A percentile compares a stretch with the other conserved stretches of the same genome.
Conservation (phyloP, 805 yeast species). For the Yamadazyma philogaea region DNA sequence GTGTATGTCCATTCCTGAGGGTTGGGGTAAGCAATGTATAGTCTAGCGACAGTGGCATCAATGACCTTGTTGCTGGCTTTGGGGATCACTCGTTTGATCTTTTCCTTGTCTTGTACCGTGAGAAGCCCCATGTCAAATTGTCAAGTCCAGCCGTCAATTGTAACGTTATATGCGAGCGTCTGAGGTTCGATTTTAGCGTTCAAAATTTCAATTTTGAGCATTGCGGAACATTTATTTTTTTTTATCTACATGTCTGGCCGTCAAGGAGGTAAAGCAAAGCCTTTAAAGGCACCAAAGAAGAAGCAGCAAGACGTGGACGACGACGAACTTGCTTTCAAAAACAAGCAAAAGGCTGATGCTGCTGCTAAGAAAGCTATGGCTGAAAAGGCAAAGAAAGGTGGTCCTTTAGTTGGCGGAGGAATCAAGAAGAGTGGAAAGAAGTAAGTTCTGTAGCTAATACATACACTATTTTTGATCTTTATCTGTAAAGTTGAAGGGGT, state of each 20-base stretch:
- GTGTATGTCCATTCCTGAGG: constrained; percentile 80
- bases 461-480: neutral
- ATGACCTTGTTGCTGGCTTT: constrained; percentile 82
- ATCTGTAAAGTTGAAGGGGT: neutral
- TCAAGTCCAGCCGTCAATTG: neutral
- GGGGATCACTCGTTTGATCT: constrained; percentile 84
- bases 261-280: constrained; percentile 97
- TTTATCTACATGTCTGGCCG: constrained; percentile 74
- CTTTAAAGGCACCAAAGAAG: constrained; percentile 84
- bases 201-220: neutral
- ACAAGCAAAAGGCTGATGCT: constrained; percentile 92
- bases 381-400: constrained; percentile 81
- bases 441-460: constrained; percentile 9
- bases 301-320: constrained; percentile 73
- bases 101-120: constrained; percentile 70
- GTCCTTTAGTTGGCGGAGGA: constrained; percentile 91
- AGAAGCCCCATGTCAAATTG: constrained; percentile 32
- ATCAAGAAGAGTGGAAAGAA: constrained; percentile 76
- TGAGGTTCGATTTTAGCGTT: neutral
- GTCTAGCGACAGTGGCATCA: constrained; percentile 85
- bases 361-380: constrained; percentile 91
- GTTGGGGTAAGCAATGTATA: constrained; percentile 88
- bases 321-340: constrained; percentile 86
- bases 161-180: neutral
- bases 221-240: neutral